A percentile compares a stretch with the other conserved stretches of the same genome.
phyloP scores from a whole-genome alignment of 345 rosid genomes.

The Gossypium mustelinum region DNA sequence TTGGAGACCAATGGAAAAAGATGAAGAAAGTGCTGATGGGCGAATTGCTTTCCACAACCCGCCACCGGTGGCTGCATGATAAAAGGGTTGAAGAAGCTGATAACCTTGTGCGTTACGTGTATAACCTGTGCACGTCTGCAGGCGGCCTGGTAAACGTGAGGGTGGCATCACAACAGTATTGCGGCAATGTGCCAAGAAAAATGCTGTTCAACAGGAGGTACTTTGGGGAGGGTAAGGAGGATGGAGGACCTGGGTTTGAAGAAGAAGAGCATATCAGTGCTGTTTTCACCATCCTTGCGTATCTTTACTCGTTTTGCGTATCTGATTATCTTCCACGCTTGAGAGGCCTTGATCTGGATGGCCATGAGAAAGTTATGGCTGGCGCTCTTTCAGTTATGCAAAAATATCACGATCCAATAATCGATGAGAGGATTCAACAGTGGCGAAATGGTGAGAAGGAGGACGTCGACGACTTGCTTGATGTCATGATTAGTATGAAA shows the following conservation, averaged over 20 bases:
- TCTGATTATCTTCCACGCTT: conserved; percentile 50
- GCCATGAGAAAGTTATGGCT: conserved; percentile 40
- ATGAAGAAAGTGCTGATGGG: conserved; percentile 34
- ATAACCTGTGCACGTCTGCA: conserved; percentile 21
- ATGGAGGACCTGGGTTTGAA: conserved; percentile 41
- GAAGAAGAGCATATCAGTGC: conserved; percentile 47
- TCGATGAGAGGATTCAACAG: conserved; percentile 41
- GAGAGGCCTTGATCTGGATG: conserved; percentile 45
- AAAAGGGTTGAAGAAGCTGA: conserved; percentile 44
- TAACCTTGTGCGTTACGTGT: conserved; percentile 31
- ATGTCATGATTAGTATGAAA: conserved; percentile 28
- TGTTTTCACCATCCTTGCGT: conserved; percentile 30
- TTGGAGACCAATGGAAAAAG: conserved; percentile 46
- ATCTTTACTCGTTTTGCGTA: conserved; percentile 36
- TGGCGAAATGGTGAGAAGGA: conserved; percentile 28
- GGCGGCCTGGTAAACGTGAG: conserved; percentile 30
- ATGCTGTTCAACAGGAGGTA: conserved; percentile 36
- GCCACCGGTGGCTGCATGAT: conserved; percentile 7
- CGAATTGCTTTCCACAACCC: conserved; percentile 22
- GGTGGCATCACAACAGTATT: conserved; percentile 30
- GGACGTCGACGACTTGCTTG: conserved; percentile 42
- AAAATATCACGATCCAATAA: conserved; percentile 47
- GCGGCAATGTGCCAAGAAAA: conserved; percentile 43
- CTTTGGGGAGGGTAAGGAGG: conserved; percentile 32
- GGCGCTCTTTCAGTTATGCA: conserved; percentile 21